Conservation (phyloP, 805 yeast genomes). For the Kodamaea kakaduensis region DNA sequence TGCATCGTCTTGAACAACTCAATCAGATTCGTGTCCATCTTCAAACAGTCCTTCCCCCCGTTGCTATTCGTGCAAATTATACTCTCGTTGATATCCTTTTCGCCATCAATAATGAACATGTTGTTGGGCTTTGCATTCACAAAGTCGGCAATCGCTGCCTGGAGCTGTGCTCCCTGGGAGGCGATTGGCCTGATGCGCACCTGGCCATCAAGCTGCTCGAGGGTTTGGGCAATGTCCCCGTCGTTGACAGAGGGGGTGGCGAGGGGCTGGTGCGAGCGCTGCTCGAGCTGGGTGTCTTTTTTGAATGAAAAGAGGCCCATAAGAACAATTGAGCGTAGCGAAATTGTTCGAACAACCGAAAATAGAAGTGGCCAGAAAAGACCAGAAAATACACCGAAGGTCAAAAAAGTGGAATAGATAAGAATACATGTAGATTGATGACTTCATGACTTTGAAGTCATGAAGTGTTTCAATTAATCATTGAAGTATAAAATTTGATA, state of each 20-base stretch:
- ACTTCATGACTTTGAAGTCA: too few species aligned
- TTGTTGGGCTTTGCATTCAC: slow-evolving; percentile 29
- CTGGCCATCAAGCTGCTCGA: slow-evolving; percentile 20
- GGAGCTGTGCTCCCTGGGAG: slow-evolving; percentile 7
- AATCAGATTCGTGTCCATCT: slow-evolving; percentile 37
- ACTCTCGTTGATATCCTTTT: slow-evolving; percentile 33
- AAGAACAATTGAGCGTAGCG: too few species aligned
- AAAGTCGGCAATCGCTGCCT: slow-evolving; percentile 26
- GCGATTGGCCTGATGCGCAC: slow-evolving; percentile 4
- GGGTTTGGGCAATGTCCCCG: slow-evolving; percentile 24
- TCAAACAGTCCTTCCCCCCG: slow-evolving; percentile 48
- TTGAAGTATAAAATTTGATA: too few species aligned
- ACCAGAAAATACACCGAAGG: too few species aligned
- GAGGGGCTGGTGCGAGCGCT: slow-evolving; percentile 25
- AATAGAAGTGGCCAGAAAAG: too few species aligned
- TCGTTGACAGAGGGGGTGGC: slow-evolving; percentile 12
- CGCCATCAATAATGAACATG: slow-evolving; percentile 41
- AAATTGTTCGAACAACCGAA: too few species aligned
- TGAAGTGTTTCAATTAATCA: too few species aligned
- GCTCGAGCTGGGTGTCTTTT: slow-evolving; percentile 19
- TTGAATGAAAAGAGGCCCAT: slow-evolving; percentile 19
- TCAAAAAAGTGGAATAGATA: too few species aligned
- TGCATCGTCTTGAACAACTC: slow-evolving; percentile 48
- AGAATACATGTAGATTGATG: too few species aligned
- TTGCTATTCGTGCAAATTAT: slow-evolving; percentile 41